Conservation (phyloP, 805 yeast genomes). For the Candida corydali region DNA sequence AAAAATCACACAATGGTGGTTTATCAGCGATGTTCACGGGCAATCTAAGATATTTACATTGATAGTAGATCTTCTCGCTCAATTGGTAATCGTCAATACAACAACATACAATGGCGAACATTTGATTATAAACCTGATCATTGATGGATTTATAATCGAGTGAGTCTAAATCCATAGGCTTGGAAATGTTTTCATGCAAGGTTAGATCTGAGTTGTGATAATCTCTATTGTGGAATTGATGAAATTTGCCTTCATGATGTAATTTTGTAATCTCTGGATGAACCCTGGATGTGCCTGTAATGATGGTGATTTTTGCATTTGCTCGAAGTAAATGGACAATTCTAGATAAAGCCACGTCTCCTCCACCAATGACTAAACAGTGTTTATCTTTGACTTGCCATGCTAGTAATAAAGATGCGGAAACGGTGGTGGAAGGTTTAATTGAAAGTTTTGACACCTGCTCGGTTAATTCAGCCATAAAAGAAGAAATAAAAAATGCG, state of each 20-base stretch:
- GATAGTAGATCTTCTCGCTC: slow-evolving; percentile 54
- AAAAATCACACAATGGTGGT: slow-evolving; percentile 80
- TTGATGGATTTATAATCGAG: slow-evolving; percentile 24
- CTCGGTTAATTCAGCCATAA: background rate
- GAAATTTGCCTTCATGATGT: slow-evolving; percentile 35
- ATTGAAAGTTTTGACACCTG: background rate
- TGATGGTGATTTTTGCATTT: slow-evolving; percentile 64
- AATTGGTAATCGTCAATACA: slow-evolving; percentile 69
- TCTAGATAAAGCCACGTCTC: slow-evolving; percentile 72
- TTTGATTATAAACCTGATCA: slow-evolving; percentile 28
- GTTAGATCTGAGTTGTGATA: slow-evolving; percentile 46
- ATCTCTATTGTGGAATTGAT: slow-evolving; percentile 38
- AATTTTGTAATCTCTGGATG: slow-evolving; percentile 27
- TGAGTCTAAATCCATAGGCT: slow-evolving; percentile 8
- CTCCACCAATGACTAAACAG: slow-evolving; percentile 74
- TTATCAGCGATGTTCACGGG: slow-evolving; percentile 81
- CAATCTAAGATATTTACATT: slow-evolving; percentile 41
- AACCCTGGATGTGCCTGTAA: slow-evolving; percentile 36
- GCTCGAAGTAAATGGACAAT: slow-evolving; percentile 65
- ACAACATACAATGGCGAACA: slow-evolving; percentile 64
- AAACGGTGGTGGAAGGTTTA: slow-evolving; percentile 16
- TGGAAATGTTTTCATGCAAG: slow-evolving; percentile 38
- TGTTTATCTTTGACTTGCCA: slow-evolving; percentile 68
- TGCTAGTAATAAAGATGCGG: slow-evolving; percentile 62
- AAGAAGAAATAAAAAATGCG: background rate